phyloP scores from a whole-genome alignment of 2,329 filamentous ascomycete species.

The Claviceps citrina region DNA sequence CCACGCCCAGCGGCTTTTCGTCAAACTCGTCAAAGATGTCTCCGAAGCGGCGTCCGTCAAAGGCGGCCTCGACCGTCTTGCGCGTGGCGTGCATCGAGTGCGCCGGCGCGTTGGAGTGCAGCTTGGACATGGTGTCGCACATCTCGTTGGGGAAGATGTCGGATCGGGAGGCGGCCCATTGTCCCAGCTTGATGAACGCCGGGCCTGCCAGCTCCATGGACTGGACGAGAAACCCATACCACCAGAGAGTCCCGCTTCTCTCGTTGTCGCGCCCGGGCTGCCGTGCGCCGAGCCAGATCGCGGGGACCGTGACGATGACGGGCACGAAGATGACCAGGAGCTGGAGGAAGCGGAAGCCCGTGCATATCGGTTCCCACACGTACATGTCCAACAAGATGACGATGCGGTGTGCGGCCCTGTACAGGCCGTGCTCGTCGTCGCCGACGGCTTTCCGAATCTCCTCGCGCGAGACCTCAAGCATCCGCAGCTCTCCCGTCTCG shows the following conservation, averaged over 20 bases:
- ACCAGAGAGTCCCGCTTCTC: slow-evolving; percentile 73
- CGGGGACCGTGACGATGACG: slow-evolving; percentile 65
- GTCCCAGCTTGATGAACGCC: slow-evolving; percentile 95
- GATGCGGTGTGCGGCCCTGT: slow-evolving; percentile 40
- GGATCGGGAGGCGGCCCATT: slow-evolving; percentile 93
- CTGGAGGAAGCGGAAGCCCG: slow-evolving; percentile 74
- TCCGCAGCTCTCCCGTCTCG: slow-evolving; percentile 65
- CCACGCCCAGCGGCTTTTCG: slow-evolving; percentile 75
- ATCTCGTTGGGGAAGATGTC: slow-evolving; percentile 92
- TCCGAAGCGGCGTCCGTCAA: slow-evolving; percentile 63
- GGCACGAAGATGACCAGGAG: slow-evolving; percentile 81
- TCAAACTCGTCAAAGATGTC: slow-evolving; percentile 96
- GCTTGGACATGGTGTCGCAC: slow-evolving; percentile 82
- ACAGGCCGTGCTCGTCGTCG: slow-evolving; percentile 43
- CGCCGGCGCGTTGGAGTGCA: slow-evolving; percentile 88
- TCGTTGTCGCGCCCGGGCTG: slow-evolving; percentile 54
- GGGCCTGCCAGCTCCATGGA: slow-evolving; percentile 89
- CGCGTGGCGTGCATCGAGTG: slow-evolving; percentile 74
- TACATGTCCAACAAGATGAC: slow-evolving; percentile 55
- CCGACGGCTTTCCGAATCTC: slow-evolving; percentile 60
- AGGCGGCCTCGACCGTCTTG: slow-evolving; percentile 64
- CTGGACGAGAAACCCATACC: slow-evolving; percentile 77
- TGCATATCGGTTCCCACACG: slow-evolving; percentile 75
- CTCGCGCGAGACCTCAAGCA: slow-evolving; percentile 66
- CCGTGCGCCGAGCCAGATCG: slow-evolving; percentile 61